A percentile compares a stretch with the other conserved stretches of the same genome.
These are phyloP conservation scores for Scortechinia acanthostroma DNA, from an alignment of 2,329 filamentous ascomycete genomes.

Conservation along the genomic window DNA sequence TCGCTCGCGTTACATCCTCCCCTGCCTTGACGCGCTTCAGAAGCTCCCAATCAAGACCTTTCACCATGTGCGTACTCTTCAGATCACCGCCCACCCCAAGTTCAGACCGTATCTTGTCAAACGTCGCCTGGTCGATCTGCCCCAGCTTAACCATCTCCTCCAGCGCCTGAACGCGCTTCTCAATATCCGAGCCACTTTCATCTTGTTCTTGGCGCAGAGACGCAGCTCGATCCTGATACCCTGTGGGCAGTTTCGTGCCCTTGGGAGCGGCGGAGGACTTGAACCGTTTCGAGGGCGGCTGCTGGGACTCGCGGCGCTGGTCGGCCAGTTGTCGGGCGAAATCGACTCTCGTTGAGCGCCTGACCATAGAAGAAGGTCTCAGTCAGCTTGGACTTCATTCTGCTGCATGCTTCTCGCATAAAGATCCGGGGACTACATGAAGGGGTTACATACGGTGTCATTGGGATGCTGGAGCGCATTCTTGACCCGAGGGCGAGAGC, in stretches of 20 bases:
- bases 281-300: not conserved
- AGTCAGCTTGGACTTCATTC: too few species aligned
- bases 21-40: not conserved
- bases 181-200: not conserved
- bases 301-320: not conserved
- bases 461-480: not conserved
- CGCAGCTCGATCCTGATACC: not conserved
- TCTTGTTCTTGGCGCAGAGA: not conserved
- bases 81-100: not conserved
- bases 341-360: not conserved
- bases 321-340: constrained; percentile 2
- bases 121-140: not conserved
- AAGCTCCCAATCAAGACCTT: not conserved
- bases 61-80: not conserved
- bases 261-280: not conserved
- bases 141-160: not conserved
- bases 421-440: too few species aligned
- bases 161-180: not conserved
- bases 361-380: too few species aligned
- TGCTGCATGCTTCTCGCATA: too few species aligned
- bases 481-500: not conserved
- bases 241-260: not conserved
- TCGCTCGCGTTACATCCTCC: not conserved
- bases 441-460: constrained; percentile 2
- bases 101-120: not conserved